Conservation (phyloP, 2,329 filamentous ascomycete species). For the Neonectria magnoliae region DNA sequence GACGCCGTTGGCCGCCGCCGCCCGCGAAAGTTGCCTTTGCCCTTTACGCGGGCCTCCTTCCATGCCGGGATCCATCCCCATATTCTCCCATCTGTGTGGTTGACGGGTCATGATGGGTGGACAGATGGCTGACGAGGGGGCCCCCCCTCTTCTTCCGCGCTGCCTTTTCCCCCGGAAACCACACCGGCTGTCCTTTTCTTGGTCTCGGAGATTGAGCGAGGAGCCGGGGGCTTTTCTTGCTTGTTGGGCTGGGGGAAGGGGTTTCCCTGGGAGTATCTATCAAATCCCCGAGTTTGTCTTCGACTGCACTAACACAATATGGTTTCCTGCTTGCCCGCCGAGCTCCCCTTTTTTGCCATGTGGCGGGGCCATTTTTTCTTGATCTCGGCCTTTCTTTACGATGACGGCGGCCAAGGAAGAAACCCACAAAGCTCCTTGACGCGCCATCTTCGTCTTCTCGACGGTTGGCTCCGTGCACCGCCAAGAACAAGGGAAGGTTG, state of each 20-base stretch:
- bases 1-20: slow-evolving; percentile 15
- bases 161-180: slow-evolving; percentile 13
- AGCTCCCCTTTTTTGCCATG: neutral
- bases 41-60: slow-evolving; percentile 11
- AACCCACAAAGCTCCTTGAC: neutral
- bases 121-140: neutral
- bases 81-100: slow-evolving; percentile 15
- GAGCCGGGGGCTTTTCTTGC: slow-evolving; percentile 3
- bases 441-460: neutral
- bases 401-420: slow-evolving; percentile 3
- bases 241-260: neutral
- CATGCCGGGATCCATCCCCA: slow-evolving; percentile 19
- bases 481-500: slow-evolving; percentile 10
- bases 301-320: slow-evolving; percentile 16
- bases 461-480: slow-evolving; percentile 14
- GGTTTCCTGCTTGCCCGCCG: slow-evolving; percentile 16
- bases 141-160: neutral
- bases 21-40: slow-evolving; percentile 25
- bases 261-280: slow-evolving; percentile 4
- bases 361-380: slow-evolving; percentile 2
- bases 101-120: slow-evolving; percentile 14
- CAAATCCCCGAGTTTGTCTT: neutral
- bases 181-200: slow-evolving; percentile 18
- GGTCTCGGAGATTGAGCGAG: slow-evolving; percentile 22
- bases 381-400: neutral